Evolutionary conservation across 805 yeast species (phyloP).

Genomic region (Sporopachydermia quercuum): DNA sequence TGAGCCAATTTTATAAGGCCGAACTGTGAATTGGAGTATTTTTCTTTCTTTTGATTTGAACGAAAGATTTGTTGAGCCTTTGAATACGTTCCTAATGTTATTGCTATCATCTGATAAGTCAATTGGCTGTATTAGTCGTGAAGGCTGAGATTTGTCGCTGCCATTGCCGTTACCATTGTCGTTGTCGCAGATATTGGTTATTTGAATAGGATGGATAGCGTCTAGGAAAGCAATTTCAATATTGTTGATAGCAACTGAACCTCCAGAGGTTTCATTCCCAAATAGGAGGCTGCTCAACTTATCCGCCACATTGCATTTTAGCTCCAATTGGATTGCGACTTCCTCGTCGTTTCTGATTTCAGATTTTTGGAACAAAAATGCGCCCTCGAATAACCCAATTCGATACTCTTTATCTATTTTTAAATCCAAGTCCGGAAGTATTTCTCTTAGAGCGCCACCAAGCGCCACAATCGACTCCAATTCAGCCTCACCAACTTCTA

Average conservation of each 20-base stretch:
- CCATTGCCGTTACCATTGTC: too few relatives aligned
- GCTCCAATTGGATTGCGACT: slow-evolving; percentile 4
- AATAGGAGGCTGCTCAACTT: slow-evolving; percentile 3
- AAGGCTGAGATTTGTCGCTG: too few relatives aligned
- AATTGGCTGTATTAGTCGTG: background rate
- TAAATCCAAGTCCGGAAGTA: slow-evolving; percentile 9
- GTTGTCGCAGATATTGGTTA: too few relatives aligned
- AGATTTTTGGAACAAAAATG: slow-evolving; percentile 4
- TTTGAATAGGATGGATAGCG: slow-evolving; percentile 5
- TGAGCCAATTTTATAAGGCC: background rate
- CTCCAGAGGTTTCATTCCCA: background rate
- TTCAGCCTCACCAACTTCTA: too few relatives aligned
- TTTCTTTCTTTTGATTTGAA: slow-evolving; percentile 10
- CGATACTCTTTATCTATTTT: slow-evolving; percentile 6
- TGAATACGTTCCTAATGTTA: background rate
- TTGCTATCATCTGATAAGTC: background rate
- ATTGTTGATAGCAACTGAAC: background rate
- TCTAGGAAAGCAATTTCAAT: slow-evolving; percentile 6
- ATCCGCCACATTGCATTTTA: slow-evolving; percentile 5
- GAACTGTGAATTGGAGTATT: slow-evolving; percentile 15
- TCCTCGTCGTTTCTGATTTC: slow-evolving; percentile 5
- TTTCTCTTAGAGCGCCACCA: slow-evolving; percentile 8
- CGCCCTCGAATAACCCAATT: slow-evolving; percentile 2
- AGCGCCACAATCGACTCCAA: slow-evolving; percentile 6
- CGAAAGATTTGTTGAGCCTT: slow-evolving; percentile 9